Percentiles rank a stretch among this genome's conserved stretches.
These are phyloP conservation scores for Coniferiporia sulphurascens DNA, from an alignment of 1,284 basidiomycete genomes.

Conservation along the genomic window DNA sequence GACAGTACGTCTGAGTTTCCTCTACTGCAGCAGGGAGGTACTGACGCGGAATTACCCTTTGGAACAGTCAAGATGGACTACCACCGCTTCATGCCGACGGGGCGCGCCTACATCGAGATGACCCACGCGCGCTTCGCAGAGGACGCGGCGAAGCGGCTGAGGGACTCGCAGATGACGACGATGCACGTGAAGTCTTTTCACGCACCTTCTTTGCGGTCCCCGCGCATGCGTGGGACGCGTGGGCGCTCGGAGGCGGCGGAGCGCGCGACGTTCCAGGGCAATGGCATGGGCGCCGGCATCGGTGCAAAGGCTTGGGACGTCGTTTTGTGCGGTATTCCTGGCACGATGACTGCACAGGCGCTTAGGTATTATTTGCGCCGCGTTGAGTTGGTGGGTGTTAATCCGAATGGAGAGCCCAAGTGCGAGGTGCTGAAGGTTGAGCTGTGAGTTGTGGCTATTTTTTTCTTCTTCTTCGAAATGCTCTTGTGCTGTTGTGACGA, in stretches of 20 bases:
- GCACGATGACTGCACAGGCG: constrained; percentile 31
- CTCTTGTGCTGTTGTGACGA: not conserved
- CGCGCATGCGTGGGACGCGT: constrained; percentile 36
- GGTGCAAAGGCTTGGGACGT: constrained; percentile 46
- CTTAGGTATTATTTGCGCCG: constrained; percentile 40
- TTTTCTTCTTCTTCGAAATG: not conserved
- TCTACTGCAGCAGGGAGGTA: not conserved
- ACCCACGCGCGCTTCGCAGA: constrained; percentile 39
- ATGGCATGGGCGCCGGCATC: constrained; percentile 49
- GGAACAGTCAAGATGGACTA: constrained; percentile 55
- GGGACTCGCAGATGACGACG: constrained; percentile 41
- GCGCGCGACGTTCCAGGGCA: constrained; percentile 39
- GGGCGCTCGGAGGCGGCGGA: constrained; percentile 38
- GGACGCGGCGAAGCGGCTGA: constrained; percentile 39
- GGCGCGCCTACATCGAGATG: constrained; percentile 51
- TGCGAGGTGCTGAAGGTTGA: constrained; percentile 43
- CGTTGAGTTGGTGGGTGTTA: constrained; percentile 38
- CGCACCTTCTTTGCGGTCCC: not conserved
- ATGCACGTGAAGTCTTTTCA: constrained; percentile 27
- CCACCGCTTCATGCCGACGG: constrained; percentile 50
- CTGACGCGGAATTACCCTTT: not conserved
- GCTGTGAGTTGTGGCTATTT: constrained; percentile 36
- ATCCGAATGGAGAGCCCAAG: constrained; percentile 28
- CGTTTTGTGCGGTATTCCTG: constrained; percentile 57
- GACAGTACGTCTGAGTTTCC: constrained; percentile 37